Conservation (phyloP, 805 yeast species). For the Metschnikowia vanudenii region DNA sequence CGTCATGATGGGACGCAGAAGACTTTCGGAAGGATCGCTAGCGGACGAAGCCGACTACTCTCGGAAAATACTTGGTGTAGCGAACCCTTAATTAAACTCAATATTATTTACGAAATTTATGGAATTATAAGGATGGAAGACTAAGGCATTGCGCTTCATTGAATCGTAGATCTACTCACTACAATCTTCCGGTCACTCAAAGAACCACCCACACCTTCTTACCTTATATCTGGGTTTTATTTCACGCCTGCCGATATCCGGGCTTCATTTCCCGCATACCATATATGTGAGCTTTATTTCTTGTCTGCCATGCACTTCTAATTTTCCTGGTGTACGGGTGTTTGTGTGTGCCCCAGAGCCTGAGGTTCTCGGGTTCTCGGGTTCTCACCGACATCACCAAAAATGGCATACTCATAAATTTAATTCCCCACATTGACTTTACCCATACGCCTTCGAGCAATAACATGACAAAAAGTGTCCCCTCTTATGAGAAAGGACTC, state of each 20-base stretch:
- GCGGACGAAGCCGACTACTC: constrained; percentile 85
- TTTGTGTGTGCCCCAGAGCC: neutral
- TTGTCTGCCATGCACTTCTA: too few relatives aligned
- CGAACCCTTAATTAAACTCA: constrained; percentile 55
- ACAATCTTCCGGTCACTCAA: too few relatives aligned
- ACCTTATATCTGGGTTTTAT: too few relatives aligned
- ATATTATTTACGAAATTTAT: constrained; percentile 8
- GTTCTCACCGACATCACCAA: neutral
- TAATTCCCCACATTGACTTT: neutral
- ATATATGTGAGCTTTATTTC: too few relatives aligned
- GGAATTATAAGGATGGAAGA: neutral
- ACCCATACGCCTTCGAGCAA: neutral
- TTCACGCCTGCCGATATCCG: too few relatives aligned
- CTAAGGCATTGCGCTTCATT: too few relatives aligned
- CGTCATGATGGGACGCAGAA: constrained; percentile 75
- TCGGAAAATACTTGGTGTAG: constrained; percentile 78
- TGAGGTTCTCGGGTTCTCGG: too few relatives aligned
- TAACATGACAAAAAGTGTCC: constrained; percentile 25
- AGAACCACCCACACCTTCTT: too few relatives aligned
- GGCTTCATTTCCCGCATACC: too few relatives aligned
- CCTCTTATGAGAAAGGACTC: constrained; percentile 36
- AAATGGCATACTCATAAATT: neutral
- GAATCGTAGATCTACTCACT: neutral
- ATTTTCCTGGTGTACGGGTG: constrained; percentile 4
- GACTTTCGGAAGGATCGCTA: constrained; percentile 81